Base-by-base conservation (phyloP, 2,329 filamentous ascomycete genomes). In the Aureobasidium zeae region DNA sequence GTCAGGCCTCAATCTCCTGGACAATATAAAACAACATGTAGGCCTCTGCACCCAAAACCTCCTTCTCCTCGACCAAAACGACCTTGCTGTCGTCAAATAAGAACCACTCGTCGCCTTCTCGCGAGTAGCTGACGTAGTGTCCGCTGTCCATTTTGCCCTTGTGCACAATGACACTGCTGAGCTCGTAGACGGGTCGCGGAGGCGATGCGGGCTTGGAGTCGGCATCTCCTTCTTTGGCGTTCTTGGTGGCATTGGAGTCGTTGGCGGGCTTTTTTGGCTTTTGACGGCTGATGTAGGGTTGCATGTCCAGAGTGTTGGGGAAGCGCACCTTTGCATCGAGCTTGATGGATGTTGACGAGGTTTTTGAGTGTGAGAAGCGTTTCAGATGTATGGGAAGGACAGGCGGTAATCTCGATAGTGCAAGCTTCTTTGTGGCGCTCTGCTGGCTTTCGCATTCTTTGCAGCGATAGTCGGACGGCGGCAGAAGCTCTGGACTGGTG, bases 61-160 rank as follows among this genome's bases (percentile, higher is more conserved):
- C 86, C 4, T 83, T 83, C 58, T 91, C 82, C 34, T 77, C 78
- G 2, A 86, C 89, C 45, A 88, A 59, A 49, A 88, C 85, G 17
- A 96, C 89, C 60, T 86, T 87, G 60, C 91, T 88, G 59, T 96
- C 89, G 57, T 96, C 93, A 64, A 95, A 95, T 44, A 85, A 79
- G 62, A 94, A 94, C 89, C 89, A 96, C 74, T 94, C 58, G 44
- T 85, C 82, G 4, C 81, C 83, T 47, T 89, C 82, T 34, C 86
- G 72, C 48, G 84, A 87, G 61, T 93, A 95, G n/a, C 82, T 85
- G 45, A 88, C 79, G 57, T 94, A 95, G 59, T 95, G 87, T 12
- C 88, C 89, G 1, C 86, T 87, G 55, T 95, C 87, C 46, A 95
- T 83, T 62, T 89, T 86, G 39, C 89, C 89, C 48, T 93, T 85